phyloP scores from a whole-genome alignment of 768 basidiomycete species.

The Boletellus ananiceps region DNA sequence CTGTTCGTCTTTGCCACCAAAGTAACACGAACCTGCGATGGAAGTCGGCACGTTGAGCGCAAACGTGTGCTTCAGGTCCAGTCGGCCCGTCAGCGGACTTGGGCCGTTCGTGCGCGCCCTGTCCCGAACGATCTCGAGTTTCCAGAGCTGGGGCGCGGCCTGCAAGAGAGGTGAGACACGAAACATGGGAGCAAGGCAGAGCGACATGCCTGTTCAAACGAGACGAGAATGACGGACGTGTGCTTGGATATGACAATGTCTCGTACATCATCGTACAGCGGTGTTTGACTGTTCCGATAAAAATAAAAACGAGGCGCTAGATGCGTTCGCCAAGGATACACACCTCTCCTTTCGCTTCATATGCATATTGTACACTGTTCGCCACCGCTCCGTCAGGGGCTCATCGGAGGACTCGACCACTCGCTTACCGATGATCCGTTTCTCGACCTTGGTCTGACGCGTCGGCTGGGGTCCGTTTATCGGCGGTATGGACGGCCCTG shows the following conservation, averaged over 20 bases:
- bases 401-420: not conserved
- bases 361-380: constrained; percentile 45
- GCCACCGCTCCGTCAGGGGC: constrained; percentile 1
- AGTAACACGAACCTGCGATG: constrained; percentile 77
- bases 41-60: constrained; percentile 55
- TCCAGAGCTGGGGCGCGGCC: constrained; percentile 76
- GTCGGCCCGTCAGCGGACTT: constrained; percentile 17
- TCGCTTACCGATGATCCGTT: constrained; percentile 45
- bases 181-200: not conserved
- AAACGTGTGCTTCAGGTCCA: constrained; percentile 59
- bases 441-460: constrained; percentile 44
- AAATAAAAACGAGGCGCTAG: too few relatives aligned
- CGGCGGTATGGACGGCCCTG: constrained; percentile 42
- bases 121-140: constrained; percentile 58
- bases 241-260: constrained; percentile 45
- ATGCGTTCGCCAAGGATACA: too few relatives aligned
- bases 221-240: constrained; percentile 41
- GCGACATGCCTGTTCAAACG: constrained; percentile 25
- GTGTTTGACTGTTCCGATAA: constrained; percentile 39
- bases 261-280: constrained; percentile 49
- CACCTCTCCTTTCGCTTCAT: constrained; percentile 45
- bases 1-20: constrained; percentile 74
- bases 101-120: constrained; percentile 30
- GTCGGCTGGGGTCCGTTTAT: constrained; percentile 42
- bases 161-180: constrained; percentile 17